Evolutionary conservation across 371 early-diverging fungal species (phyloP).

Genomic region (Actinomortierella ambigua): DNA sequence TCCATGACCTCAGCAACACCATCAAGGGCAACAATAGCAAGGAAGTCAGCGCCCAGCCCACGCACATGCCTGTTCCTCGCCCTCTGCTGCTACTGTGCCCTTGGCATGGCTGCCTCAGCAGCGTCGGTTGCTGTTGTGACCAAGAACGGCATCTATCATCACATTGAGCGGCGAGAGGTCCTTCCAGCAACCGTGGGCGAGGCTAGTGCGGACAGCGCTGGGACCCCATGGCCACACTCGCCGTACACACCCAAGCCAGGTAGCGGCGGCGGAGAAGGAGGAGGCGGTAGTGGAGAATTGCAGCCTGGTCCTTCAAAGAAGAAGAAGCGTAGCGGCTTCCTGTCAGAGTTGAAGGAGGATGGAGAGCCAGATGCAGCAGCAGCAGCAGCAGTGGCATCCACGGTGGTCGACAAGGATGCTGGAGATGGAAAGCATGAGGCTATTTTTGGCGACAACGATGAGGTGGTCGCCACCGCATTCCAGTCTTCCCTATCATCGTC

Average conservation of each 20-base stretch:
- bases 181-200: slow-evolving; percentile 8
- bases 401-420: not conserved
- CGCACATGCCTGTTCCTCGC: too few species aligned
- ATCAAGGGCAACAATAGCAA: too few species aligned
- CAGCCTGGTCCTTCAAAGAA: not conserved
- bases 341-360: slow-evolving; percentile 17
- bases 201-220: slow-evolving; percentile 6
- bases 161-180: slow-evolving; percentile 11
- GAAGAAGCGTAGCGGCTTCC: slow-evolving; percentile 19
- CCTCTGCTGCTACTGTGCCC: too few species aligned
- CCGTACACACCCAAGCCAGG: slow-evolving; percentile 16
- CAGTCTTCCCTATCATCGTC: not conserved
- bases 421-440: not conserved
- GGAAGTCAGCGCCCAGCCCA: too few species aligned
- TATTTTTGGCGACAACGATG: not conserved
- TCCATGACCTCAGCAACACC: too few species aligned
- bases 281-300: not conserved
- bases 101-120: not conserved
- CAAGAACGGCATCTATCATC: slow-evolving; percentile 14
- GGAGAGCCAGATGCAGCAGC: too few species aligned
- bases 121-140: not conserved
- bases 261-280: not conserved
- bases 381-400: too few species aligned
- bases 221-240: slow-evolving; percentile 11
- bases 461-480: not conserved